A percentile compares a stretch with the other conserved stretches of the same genome.
Conservation (phyloP, 345 rosid species). For the Erodium maritimum region DNA sequence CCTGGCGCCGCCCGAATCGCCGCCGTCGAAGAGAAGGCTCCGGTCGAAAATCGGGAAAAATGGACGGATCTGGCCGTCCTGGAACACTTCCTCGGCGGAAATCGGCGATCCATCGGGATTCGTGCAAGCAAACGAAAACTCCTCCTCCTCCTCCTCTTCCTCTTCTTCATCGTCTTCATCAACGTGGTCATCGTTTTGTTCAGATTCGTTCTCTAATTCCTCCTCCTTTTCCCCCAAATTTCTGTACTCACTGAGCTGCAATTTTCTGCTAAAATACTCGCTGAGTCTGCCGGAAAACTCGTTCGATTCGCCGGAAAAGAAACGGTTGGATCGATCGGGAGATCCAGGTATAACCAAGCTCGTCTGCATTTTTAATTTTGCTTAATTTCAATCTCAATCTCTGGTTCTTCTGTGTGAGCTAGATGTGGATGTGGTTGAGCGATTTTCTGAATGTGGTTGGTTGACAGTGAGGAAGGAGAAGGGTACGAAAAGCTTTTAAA, state of each 20-base stretch:
- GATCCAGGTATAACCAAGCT: not conserved
- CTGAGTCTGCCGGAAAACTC: not conserved
- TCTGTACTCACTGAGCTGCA: not conserved
- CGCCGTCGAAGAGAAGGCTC: constrained; percentile 14
- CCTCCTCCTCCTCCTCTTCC: constrained; percentile 21
- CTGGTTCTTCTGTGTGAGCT: not conserved
- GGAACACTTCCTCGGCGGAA: constrained; percentile 35
- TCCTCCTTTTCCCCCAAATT: not conserved
- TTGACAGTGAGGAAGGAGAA: too few relatives aligned
- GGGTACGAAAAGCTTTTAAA: too few relatives aligned
- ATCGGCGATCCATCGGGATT: constrained; percentile 27
- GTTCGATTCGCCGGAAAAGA: not conserved
- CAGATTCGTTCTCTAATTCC: not conserved
- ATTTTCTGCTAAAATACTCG: not conserved
- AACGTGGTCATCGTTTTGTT: not conserved
- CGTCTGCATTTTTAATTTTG: not conserved
- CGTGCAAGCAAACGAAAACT: constrained; percentile 35
- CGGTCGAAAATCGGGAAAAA: constrained; percentile 32
- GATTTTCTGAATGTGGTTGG: too few relatives aligned
- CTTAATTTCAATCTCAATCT: not conserved
- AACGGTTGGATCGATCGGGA: not conserved
- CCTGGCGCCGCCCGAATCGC: not conserved
- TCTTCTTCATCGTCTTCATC: constrained; percentile 10
- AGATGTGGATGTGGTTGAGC: too few relatives aligned
- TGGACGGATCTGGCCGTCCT: constrained; percentile 46